Evolutionary conservation across 2,329 filamentous ascomycete genomes (phyloP), one percentile per base, ranked within the genome.

Genomic region (Monosporascus sp.): DNA sequence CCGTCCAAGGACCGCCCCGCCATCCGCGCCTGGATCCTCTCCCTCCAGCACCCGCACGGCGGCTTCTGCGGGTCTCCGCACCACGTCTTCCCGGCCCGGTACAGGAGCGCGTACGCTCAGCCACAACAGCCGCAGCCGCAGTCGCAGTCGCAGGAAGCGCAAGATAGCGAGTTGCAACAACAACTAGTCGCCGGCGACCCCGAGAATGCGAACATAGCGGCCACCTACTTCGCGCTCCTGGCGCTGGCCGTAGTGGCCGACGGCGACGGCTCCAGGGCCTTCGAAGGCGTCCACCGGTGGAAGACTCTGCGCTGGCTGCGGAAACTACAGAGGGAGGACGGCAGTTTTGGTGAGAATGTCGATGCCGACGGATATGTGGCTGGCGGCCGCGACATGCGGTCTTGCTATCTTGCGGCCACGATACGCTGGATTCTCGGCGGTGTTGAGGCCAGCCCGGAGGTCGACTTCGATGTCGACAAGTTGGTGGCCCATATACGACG

Each of bases 1-100:
- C 67, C 74, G 1, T 41, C 73, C 1, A 59, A 68, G 9, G 76
- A 79, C 47, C 75, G 78, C 47, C 61, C 65, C 5, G 65, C 65
- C 3, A 71, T 83, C 46, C 76, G 80, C n/a, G 73, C 83, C 55
- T 97, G 93, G 91, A 84, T 97, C 45, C 87, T 97, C 55, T 78
- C 80, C 44, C 90, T 92, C 65, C 93, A 97, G 70, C 88, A 96
- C 61, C 86, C 89, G 0, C 76, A 82, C 37, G 94, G 94, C 27
- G 94, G 94, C 17, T 97, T 99, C 72, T 87, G 89, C 58, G 92
- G 90, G 41, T 91, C 89, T 57, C 88, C 92, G 2, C 89, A 80
- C 71, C 68, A 95, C 78, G 59, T 73, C 18, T 66, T 73, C n/a
- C 73, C 74, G 1, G 49, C 54, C 1, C 25, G 56, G 17, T 60